A percentile compares a stretch with the other conserved stretches of the same genome.
Conservation (phyloP, 1,139 yeast species). For the Zygoascus hellenicus region DNA sequence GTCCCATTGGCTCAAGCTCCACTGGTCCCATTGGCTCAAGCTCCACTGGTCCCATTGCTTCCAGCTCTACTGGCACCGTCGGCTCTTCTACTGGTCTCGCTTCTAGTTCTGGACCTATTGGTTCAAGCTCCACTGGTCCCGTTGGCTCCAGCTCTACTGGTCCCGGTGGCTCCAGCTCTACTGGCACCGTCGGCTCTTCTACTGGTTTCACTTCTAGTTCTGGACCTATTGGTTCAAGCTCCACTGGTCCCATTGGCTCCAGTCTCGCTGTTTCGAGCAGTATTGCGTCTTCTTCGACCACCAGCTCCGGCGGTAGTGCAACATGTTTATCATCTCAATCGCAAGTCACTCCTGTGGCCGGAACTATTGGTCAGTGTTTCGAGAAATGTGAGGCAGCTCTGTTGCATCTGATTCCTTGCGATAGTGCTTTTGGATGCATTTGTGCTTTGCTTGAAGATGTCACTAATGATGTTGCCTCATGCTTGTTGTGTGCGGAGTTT, state of each 20-base stretch:
- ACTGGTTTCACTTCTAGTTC: not conserved
- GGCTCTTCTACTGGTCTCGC: not conserved
- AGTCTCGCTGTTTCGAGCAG: not conserved
- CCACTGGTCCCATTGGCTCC: not conserved
- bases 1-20: too few relatives aligned
- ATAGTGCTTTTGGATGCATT: not conserved
- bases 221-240: not conserved
- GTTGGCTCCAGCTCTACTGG: not conserved
- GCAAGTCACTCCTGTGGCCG: not conserved
- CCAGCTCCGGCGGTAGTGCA: not conserved
- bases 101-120: not conserved
- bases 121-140: not conserved
- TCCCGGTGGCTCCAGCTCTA: not conserved
- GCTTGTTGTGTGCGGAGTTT: conserved; percentile 5
- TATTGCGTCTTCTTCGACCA: too few relatives aligned
- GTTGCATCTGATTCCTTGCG: not conserved
- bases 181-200: not conserved
- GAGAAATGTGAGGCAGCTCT: conserved; percentile 1
- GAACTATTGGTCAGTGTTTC: not conserved
- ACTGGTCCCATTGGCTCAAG: too few relatives aligned
- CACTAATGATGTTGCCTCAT: conserved; percentile 5
- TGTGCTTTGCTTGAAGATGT: conserved; percentile 8
- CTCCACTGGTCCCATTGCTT: too few relatives aligned
- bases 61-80: not conserved
- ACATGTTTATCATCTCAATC: not conserved